Conservation (phyloP, 2,329 filamentous ascomycete genomes). For the Exophiala aquamarina region DNA sequence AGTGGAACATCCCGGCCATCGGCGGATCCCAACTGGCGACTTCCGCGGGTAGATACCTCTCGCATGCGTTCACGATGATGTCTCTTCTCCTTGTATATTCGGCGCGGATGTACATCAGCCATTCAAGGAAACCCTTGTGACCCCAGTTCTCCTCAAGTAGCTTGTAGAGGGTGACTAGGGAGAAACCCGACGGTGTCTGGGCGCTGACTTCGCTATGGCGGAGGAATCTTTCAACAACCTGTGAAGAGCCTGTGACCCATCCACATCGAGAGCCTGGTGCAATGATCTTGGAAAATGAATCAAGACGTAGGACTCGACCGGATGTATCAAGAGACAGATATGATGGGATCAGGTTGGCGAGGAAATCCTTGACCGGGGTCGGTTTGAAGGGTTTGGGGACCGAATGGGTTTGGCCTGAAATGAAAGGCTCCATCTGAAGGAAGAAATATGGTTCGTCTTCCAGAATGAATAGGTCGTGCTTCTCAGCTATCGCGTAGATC, state of each 20-base stretch:
- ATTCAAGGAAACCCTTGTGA: constrained; percentile 82
- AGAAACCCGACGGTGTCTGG: constrained; percentile 82
- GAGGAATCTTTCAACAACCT: constrained; percentile 79
- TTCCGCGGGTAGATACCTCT: constrained; percentile 70
- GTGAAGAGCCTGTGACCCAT: constrained; percentile 85
- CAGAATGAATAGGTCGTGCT: constrained; percentile 82
- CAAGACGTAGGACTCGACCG: constrained; percentile 84
- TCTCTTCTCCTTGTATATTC: constrained; percentile 81
- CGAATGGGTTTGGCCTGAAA: constrained; percentile 38
- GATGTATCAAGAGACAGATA: constrained; percentile 79
- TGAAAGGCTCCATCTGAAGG: constrained; percentile 77
- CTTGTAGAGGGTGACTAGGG: constrained; percentile 82
- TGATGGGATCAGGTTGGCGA: constrained; percentile 70
- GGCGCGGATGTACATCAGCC: constrained; percentile 77
- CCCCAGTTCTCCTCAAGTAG: constrained; percentile 93
- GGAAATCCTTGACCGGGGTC: constrained; percentile 65
- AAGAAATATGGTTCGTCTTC: constrained; percentile 97
- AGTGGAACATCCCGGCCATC: constrained; percentile 85
- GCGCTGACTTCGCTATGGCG: constrained; percentile 80
- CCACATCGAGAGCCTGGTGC: constrained; percentile 78
- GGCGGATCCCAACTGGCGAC: constrained; percentile 79
- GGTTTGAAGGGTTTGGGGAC: constrained; percentile 53
- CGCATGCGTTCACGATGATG: constrained; percentile 75
- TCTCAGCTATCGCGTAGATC: constrained; percentile 75
- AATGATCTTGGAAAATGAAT: constrained; percentile 91